Percentiles rank a stretch among this genome's conserved stretches.
Evolutionary conservation across 805 yeast genomes (phyloP).

Genomic region (Lipomyces chichibuensis): DNA sequence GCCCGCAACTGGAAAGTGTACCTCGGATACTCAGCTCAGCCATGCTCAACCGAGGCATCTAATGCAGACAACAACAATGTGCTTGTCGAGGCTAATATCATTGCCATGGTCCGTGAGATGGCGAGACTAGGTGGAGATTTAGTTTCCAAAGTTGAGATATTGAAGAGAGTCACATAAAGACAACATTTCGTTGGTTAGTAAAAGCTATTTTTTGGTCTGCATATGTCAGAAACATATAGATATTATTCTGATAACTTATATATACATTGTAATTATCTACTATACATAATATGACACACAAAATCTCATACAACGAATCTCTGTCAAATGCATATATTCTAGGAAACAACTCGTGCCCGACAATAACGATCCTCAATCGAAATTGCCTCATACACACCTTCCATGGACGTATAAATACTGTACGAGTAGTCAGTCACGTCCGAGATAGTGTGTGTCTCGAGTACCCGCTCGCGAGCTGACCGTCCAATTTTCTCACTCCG

Average conservation of each 20-base stretch:
- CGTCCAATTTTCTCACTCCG: conserved; percentile 59
- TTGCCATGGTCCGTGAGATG: conserved; percentile 66
- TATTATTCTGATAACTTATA: not conserved
- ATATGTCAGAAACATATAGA: not conserved
- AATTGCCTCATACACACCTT: conserved; percentile 92
- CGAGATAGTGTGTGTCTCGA: conserved; percentile 58
- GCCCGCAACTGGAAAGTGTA: conserved; percentile 78
- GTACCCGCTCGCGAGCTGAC: conserved; percentile 49
- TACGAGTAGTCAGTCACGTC: conserved; percentile 72
- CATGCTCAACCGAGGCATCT: conserved; percentile 49
- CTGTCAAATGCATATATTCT: not conserved
- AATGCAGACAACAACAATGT: conserved; percentile 19
- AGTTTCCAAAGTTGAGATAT: conserved; percentile 34
- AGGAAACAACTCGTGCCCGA: conserved; percentile 34
- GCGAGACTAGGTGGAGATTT: conserved; percentile 47
- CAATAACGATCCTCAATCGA: conserved; percentile 88
- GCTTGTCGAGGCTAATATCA: conserved; percentile 44
- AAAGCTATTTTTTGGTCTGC: conserved; percentile 3
- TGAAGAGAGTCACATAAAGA: not conserved
- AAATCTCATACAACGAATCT: not conserved
- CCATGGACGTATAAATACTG: conserved; percentile 74
- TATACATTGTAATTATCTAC: not conserved
- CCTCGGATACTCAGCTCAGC: conserved; percentile 71
- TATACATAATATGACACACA: not conserved
- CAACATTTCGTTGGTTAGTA: not conserved